Conservation (phyloP, 164 flowering plant genomes). For the Chimonanthus salicifolius region DNA sequence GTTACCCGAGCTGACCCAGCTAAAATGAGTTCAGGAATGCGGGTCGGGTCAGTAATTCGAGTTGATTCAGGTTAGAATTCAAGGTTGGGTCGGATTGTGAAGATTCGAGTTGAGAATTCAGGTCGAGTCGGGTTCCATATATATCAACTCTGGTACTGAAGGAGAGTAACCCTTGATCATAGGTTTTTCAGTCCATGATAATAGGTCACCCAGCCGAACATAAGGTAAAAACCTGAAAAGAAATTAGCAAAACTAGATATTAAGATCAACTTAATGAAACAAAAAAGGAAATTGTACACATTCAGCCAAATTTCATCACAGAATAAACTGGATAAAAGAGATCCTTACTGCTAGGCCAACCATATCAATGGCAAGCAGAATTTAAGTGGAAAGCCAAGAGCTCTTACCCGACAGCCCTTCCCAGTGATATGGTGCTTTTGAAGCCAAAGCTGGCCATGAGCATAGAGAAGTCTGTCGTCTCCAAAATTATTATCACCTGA, state of each 20-base stretch:
- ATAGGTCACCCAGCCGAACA: conserved; percentile 31
- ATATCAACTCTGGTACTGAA: neutral
- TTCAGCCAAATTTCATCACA: neutral
- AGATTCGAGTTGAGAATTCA: too few relatives aligned
- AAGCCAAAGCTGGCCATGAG: conserved; percentile 60
- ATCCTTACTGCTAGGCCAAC: neutral
- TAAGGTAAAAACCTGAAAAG: conserved; percentile 26
- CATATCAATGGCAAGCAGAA: neutral
- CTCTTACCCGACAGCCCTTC: conserved; percentile 69
- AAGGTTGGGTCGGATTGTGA: too few relatives aligned
- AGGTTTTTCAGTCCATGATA: conserved; percentile 29
- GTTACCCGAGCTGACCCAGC: too few relatives aligned
- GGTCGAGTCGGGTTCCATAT: too few relatives aligned
- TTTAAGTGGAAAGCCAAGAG: neutral
- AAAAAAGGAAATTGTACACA: neutral
- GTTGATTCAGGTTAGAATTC: too few relatives aligned
- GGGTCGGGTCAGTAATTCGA: too few relatives aligned
- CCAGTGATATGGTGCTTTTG: conserved; percentile 60
- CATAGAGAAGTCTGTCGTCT: conserved; percentile 57
- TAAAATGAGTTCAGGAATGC: too few relatives aligned
- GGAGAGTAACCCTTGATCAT: conserved; percentile 22
- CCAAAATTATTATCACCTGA: conserved; percentile 54
- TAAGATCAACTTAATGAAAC: conserved; percentile 2
- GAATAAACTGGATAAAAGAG: neutral
- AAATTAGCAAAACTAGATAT: neutral